Conservation (phyloP, 257 asterid species). For the Gentiana macrophylla region DNA sequence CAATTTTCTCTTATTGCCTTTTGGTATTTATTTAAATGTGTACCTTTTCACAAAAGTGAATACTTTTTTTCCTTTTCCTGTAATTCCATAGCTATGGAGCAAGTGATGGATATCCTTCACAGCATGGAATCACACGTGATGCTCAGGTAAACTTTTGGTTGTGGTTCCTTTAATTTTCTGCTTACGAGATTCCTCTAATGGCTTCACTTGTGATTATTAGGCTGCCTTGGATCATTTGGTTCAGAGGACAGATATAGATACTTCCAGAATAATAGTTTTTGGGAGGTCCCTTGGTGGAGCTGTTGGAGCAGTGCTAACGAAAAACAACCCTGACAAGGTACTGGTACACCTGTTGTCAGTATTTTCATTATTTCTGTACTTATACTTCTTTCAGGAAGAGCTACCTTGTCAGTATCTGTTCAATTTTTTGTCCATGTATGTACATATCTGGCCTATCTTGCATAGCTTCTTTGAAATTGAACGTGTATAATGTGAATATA, state of each 20-base stretch:
- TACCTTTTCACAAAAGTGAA: neutral
- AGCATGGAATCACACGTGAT: slow-evolving; percentile 77
- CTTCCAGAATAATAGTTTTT: slow-evolving; percentile 77
- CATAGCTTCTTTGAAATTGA: neutral
- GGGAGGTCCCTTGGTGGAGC: slow-evolving; percentile 99
- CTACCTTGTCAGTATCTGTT: neutral
- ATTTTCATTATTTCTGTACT: neutral
- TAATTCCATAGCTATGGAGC: slow-evolving; percentile 71
- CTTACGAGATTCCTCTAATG: slow-evolving; percentile 8
- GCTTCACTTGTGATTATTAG: slow-evolving; percentile 24
- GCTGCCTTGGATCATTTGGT: slow-evolving; percentile 93
- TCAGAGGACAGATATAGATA: slow-evolving; percentile 88
- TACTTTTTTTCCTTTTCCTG: slow-evolving; percentile 11
- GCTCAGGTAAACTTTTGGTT: slow-evolving; percentile 65
- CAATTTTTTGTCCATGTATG: neutral
- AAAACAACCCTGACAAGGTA: slow-evolving; percentile 91
- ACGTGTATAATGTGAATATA: neutral
- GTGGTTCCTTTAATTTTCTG: slow-evolving; percentile 3
- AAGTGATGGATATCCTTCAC: slow-evolving; percentile 97
- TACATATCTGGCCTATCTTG: too few species aligned
- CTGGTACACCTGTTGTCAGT: neutral
- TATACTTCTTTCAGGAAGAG: neutral
- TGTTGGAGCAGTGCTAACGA: slow-evolving; percentile 80
- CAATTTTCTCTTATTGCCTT: slow-evolving; percentile 6
- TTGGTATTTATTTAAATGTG: slow-evolving; percentile 1